These are phyloP conservation scores for Fusarium globosum DNA, from an alignment of 2,329 filamentous ascomycete species.

Conservation along the genomic window DNA sequence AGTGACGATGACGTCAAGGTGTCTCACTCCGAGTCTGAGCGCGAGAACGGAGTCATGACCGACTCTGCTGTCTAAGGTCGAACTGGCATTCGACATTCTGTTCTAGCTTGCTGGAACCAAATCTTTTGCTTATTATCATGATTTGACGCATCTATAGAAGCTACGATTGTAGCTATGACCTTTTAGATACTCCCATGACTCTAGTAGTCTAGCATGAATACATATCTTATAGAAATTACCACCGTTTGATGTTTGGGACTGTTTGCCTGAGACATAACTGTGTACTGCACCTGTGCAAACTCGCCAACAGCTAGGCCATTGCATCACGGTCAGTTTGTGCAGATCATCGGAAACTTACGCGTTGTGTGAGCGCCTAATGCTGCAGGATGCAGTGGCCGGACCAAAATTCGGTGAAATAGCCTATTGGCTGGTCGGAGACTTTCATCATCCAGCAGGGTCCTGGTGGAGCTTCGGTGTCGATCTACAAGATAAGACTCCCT, in stretches of 20 bases:
- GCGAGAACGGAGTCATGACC: conserved; percentile 16
- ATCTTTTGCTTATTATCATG: background rate
- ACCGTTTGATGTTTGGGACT: background rate
- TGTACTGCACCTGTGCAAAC: no score
- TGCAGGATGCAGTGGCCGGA: background rate
- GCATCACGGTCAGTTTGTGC: background rate
- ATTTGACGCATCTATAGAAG: conserved; percentile 9
- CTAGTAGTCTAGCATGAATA: conserved; percentile 10
- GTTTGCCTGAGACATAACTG: no score
- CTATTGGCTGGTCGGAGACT: background rate
- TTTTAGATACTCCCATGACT: conserved; percentile 15
- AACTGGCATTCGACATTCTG: background rate
- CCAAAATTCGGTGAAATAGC: background rate
- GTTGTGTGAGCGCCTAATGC: background rate
- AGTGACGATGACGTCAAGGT: conserved; percentile 15
- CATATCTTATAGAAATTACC: background rate
- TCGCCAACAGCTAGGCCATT: rapidly evolving
- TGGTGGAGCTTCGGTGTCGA: background rate
- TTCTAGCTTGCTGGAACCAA: background rate
- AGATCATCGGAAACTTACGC: background rate
- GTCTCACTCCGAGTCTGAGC: conserved; percentile 13
- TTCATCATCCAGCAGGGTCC: background rate
- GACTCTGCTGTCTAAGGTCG: conserved; percentile 14
- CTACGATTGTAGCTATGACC: conserved; percentile 1
- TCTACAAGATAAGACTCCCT: background rate